Evolutionary conservation across 2,329 filamentous ascomycete genomes (phyloP).

Genomic region (Arthrobotrys sinensis): DNA sequence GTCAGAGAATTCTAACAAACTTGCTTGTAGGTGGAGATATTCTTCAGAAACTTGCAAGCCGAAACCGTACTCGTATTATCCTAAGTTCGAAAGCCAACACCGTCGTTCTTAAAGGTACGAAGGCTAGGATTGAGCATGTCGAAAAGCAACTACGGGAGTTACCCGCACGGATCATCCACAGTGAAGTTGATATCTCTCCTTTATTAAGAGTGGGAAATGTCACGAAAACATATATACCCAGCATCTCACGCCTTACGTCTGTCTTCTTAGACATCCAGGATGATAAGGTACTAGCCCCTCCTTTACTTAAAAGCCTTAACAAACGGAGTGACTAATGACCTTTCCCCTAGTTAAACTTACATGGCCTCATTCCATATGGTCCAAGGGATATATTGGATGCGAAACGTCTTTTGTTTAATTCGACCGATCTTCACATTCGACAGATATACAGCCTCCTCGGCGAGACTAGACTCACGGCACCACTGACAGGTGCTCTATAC

Average conservation of each 20-base stretch:
- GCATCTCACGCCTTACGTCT: constrained; percentile 63
- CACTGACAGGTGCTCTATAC: constrained; percentile 62
- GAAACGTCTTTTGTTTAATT: constrained; percentile 63
- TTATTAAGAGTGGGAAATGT: constrained; percentile 59
- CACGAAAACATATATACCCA: constrained; percentile 62
- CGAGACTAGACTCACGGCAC: constrained; percentile 8
- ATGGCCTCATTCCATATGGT: constrained; percentile 54
- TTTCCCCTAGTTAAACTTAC: constrained; percentile 60
- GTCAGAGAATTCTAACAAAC: background rate
- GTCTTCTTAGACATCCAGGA: constrained; percentile 63
- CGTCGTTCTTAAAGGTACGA: constrained; percentile 59
- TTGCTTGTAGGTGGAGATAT: constrained; percentile 41
- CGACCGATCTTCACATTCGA: constrained; percentile 62
- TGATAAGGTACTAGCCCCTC: constrained; percentile 53
- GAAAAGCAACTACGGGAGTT: constrained; percentile 54
- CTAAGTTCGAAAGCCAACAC: constrained; percentile 61
- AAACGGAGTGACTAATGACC: background rate
- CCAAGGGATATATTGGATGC: constrained; percentile 62
- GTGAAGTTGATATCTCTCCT: constrained; percentile 62
- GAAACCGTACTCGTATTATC: constrained; percentile 62
- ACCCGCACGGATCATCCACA: constrained; percentile 57
- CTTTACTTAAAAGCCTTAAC: background rate
- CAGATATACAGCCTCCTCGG: constrained; percentile 61
- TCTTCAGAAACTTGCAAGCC: constrained; percentile 48
- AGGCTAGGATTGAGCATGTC: constrained; percentile 62